Base-by-base conservation (phyloP, 2,329 filamentous ascomycete genomes). In the Hypoxylon sp. region DNA sequence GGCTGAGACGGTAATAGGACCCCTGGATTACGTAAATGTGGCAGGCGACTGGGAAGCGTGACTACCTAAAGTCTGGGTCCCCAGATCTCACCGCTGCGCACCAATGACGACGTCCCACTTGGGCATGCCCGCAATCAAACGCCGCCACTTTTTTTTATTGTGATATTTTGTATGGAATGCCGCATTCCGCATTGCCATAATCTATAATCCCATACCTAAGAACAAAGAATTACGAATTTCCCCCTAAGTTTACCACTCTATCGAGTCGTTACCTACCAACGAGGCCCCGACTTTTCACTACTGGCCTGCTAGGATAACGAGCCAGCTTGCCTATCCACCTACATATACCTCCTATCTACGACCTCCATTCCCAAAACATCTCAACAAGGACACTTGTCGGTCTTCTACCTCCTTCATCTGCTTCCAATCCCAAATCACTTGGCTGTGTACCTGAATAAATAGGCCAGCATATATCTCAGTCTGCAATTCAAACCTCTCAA, bases 21-120 rank as follows among this genome's bases (percentile, higher is more conserved):
- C 60, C 55, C 56, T 62, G 57, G 32, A 64, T 67, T 67, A 64
- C 55, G 30, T 64, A 61, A 64, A 32, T 49, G 36, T 49, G 44
- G 56, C 55, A 67, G 52, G 42, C 51, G 52, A 58, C 55, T 18
- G n/a, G 33, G 48, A 49, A 68, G 62, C 53, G 33, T 62, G 54
- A 53, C 62, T n/a, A n/a, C n/a, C n/a, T 68, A 68, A 50, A 58
- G 65, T 67, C 64, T 64, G 62, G 57, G 50, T 60, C 57, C 63
- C 62, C 62, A 66, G 65, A 68, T 66, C 65, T 68, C 65, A 68
- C 65, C 63, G 66, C 66, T 61, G 66, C 63, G 66, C 59, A 66
- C 66, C 66, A 68, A 68, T 68, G 59, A 66, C 52, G 55, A 52
- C 51, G 51, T 61, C 63, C 66, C 66, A 68, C 66, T 61, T 64